phyloP scores from a whole-genome alignment of 192 early-diverging fungal species.

The Coemansia sp. region DNA sequence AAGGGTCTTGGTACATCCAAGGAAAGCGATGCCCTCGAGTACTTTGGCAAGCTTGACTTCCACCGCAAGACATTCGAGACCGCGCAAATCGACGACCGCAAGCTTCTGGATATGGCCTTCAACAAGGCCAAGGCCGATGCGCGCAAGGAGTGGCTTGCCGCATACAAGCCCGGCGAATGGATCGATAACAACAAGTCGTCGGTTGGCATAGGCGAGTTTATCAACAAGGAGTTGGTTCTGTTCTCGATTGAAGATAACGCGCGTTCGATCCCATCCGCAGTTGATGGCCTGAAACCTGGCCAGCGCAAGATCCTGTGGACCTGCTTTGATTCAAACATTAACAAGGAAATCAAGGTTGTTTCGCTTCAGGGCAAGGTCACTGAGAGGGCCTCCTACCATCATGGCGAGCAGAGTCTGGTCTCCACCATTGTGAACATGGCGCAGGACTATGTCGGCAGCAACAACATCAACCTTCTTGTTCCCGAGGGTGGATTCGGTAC shows the following conservation, averaged over 20 bases:
- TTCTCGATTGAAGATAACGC: constrained; percentile 94
- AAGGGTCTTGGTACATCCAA: constrained; percentile 95
- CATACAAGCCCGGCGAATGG: constrained; percentile 81
- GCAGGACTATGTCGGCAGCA: constrained; percentile 92
- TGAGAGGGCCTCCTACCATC: constrained; percentile 90
- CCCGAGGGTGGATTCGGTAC: constrained; percentile 93
- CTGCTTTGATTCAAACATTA: constrained; percentile 79
- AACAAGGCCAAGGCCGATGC: constrained; percentile 91
- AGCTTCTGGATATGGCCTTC: constrained; percentile 95
- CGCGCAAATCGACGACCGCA: constrained; percentile 60
- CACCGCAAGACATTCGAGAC: constrained; percentile 80
- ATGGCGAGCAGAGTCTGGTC: constrained; percentile 83
- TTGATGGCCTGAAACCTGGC: constrained; percentile 96
- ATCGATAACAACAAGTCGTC: constrained; percentile 77
- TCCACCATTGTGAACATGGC: constrained; percentile 91
- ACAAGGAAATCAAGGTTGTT: constrained; percentile 83
- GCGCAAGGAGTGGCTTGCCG: constrained; percentile 90
- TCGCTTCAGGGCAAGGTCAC: constrained; percentile 87
- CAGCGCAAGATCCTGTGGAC: constrained; percentile 94
- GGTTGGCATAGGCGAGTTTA: constrained; percentile 86
- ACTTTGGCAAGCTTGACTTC: constrained; percentile 77
- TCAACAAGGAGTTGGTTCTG: constrained; percentile 92
- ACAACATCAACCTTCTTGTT: constrained; percentile 84
- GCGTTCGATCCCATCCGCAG: constrained; percentile 89
- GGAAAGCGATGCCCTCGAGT: constrained; percentile 81